phyloP scores from a whole-genome alignment of 2,329 filamentous ascomycete species.

The Dryadomyces quercus-mongolicae region DNA sequence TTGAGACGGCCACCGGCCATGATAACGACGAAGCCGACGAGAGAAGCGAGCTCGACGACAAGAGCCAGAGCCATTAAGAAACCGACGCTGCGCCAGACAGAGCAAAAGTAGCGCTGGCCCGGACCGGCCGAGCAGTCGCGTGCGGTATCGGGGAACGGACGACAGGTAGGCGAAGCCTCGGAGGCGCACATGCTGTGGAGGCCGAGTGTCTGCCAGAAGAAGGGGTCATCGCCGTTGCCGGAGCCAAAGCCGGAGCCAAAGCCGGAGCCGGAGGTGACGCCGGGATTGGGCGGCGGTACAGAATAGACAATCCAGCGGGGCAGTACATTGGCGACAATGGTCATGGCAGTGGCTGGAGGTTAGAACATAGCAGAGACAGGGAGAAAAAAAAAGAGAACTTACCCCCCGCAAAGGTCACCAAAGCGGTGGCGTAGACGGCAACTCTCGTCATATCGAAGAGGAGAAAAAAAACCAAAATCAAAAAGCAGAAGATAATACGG shows the following conservation, averaged over 20 bases:
- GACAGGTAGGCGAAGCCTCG: slow-evolving; percentile 48
- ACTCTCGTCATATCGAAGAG: slow-evolving; percentile 27
- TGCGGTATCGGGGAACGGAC: slow-evolving; percentile 55
- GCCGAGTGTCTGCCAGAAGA: slow-evolving; percentile 52
- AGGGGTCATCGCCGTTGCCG: slow-evolving; percentile 28
- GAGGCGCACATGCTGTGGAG: slow-evolving; percentile 73
- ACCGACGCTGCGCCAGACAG: slow-evolving; percentile 78
- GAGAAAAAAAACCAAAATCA: not conserved
- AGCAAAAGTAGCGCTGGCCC: slow-evolving; percentile 59
- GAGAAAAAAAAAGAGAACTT: slow-evolving; percentile 14
- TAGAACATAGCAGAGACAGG: not conserved
- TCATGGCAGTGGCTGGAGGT: slow-evolving; percentile 53
- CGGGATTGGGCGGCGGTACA: slow-evolving; percentile 21
- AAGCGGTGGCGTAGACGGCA: slow-evolving; percentile 28
- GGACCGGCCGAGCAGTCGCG: slow-evolving; percentile 47
- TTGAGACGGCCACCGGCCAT: slow-evolving; percentile 68
- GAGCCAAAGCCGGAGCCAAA: slow-evolving; percentile 17
- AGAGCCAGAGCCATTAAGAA: slow-evolving; percentile 80
- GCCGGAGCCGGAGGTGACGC: slow-evolving; percentile 7
- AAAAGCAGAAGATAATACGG: too few relatives aligned
- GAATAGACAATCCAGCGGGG: slow-evolving; percentile 61
- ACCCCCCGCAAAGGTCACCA: slow-evolving; percentile 31
- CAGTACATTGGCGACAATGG: slow-evolving; percentile 54
- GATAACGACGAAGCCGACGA: slow-evolving; percentile 71
- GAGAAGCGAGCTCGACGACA: slow-evolving; percentile 66